Conservation (phyloP, 345 rosid genomes). For the Linum trigynum region DNA sequence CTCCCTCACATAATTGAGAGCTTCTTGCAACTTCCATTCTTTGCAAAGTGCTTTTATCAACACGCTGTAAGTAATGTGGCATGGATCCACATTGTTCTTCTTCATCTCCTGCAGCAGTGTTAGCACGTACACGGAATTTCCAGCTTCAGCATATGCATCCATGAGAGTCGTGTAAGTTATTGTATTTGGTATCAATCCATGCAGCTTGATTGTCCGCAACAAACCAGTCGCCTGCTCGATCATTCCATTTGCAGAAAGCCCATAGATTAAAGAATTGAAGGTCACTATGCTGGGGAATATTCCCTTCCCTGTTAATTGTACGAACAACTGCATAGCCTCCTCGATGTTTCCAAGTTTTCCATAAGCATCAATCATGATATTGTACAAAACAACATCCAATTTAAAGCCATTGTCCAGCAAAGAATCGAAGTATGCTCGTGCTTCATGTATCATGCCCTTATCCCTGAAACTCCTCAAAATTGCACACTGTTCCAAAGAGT, state of each 20-base stretch:
- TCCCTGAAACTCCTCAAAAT: constrained; percentile 50
- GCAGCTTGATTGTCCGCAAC: constrained; percentile 34
- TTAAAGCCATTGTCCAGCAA: constrained; percentile 27
- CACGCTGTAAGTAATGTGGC: constrained; percentile 56
- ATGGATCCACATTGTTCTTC: constrained; percentile 27
- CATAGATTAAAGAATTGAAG: constrained; percentile 57
- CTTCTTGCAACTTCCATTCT: constrained; percentile 34
- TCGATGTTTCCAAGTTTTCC: constrained; percentile 39
- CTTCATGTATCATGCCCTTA: constrained; percentile 41
- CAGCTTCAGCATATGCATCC: constrained; percentile 54
- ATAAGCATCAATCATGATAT: constrained; percentile 61
- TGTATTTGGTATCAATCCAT: constrained; percentile 44
- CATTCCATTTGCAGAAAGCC: constrained; percentile 39
- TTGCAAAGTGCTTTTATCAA: constrained; percentile 54
- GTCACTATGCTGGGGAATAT: constrained; percentile 49
- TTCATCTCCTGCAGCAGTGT: constrained; percentile 48
- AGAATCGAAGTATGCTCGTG: constrained; percentile 48
- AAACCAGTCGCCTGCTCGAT: constrained; percentile 36
- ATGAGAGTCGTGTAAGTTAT: constrained; percentile 66
- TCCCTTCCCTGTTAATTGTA: constrained; percentile 28
- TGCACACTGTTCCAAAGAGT: constrained; percentile 34
- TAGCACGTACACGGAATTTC: constrained; percentile 25
- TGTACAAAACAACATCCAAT: constrained; percentile 42
- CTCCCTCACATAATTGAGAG: constrained; percentile 32
- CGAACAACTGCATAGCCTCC: constrained; percentile 46